phyloP scores from a whole-genome alignment of 768 basidiomycete species.

The Serendipita vermifera region DNA sequence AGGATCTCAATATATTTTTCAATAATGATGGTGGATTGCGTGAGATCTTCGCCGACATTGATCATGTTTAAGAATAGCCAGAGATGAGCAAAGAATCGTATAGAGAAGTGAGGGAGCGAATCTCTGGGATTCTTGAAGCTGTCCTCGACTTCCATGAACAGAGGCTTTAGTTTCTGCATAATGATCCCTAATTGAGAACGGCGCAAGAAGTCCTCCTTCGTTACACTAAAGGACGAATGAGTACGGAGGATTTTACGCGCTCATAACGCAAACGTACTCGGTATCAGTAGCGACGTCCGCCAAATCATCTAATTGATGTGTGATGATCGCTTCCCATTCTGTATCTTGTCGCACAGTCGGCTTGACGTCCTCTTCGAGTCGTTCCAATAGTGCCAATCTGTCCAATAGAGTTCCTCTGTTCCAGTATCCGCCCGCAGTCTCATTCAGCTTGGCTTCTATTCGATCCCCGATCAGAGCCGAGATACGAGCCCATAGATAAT shows the following conservation, averaged over 20 bases:
- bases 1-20: slow-evolving; percentile 82
- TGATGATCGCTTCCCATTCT: slow-evolving; percentile 56
- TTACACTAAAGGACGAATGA: slow-evolving; percentile 28
- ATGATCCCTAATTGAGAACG: slow-evolving; percentile 72
- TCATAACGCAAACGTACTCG: slow-evolving; percentile 32
- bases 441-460: slow-evolving; percentile 51
- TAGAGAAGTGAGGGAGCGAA: slow-evolving; percentile 14
- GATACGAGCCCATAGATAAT: slow-evolving; percentile 87
- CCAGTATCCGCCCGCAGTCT: slow-evolving; percentile 63
- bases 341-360: slow-evolving; percentile 29
- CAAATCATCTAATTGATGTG: slow-evolving; percentile 42
- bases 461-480: slow-evolving; percentile 72
- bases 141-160: slow-evolving; percentile 45
- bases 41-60: slow-evolving; percentile 54
- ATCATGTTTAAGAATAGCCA: slow-evolving; percentile 82
- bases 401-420: slow-evolving; percentile 34
- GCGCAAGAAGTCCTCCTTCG: slow-evolving; percentile 65
- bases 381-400: background rate
- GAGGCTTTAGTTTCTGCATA: slow-evolving; percentile 47
- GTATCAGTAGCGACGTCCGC: slow-evolving; percentile 47
- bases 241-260: background rate
- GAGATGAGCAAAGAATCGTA: slow-evolving; percentile 85
- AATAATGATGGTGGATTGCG: slow-evolving; percentile 66
- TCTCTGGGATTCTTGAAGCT: slow-evolving; percentile 39
- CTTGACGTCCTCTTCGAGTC: background rate